Evolutionary conservation across 495 filamentous ascomycete species (phyloP), one percentile per base, ranked within the genome.

Genomic region (Penicillium pulvis): DNA sequence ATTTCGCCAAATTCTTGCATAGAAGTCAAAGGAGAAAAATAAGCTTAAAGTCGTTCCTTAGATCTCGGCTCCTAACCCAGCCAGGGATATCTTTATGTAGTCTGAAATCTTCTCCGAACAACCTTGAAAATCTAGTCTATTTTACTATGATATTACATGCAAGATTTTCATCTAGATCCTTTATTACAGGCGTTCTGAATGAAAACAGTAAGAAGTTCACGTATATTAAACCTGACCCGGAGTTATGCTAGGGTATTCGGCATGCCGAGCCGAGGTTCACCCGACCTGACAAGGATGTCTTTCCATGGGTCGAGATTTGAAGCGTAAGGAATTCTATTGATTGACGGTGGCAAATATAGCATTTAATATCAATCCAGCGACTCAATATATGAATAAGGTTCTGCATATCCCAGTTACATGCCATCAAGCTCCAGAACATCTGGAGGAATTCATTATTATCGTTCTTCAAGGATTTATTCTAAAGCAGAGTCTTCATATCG

Each of bases 401-500:
- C 14, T 16, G 39, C 39, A 41, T n/a, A 17, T 7, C 16, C 6
- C 14, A 41, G n/a, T 47, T 26, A 4, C 20, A 47, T 24, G 44
- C 24, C 44, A 3, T 26, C 44, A 47, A 47, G 44, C 44, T 26
- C 35, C 31, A 36, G 26, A 23, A 28, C 20, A 28, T 33, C 16
- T 51, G 16, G 48, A 33, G 48, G 7, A 20, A 16, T 42, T 54
- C 39, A 43, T 36, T 53, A 43, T 55, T 28, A 1, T 35, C 39
- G 4, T 30, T 28, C 19, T 42, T 41, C 23, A 7, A 44, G 10
- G 10, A 24, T 52, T 28, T 35, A 31, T 45, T 83, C 39, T 78
- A 60, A 41, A 75, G 55, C 26, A 79, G 60, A 16, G 67, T 71
- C 70, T 69, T 69, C 71, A 79, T 78, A 0, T 73, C 75, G 14